These are phyloP conservation scores for Aquilaria sinensis DNA, from an alignment of 345 rosid genomes.

Conservation along the genomic window DNA sequence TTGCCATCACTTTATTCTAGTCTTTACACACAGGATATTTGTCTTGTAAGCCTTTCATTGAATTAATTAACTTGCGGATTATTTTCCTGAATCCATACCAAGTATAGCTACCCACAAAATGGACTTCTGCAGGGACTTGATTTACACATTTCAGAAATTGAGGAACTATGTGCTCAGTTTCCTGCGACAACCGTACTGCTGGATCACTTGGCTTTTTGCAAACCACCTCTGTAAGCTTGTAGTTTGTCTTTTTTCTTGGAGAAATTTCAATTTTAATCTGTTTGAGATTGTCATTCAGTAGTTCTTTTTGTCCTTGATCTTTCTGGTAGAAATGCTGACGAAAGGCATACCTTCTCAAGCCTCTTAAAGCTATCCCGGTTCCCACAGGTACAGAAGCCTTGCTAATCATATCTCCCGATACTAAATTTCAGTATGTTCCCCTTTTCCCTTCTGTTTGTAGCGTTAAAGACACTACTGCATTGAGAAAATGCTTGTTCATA, in stretches of 20 bases:
- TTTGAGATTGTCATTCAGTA: conserved; percentile 2
- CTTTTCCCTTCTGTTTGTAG: background rate
- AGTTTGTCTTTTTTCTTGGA: conserved; percentile 5
- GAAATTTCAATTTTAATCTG: conserved; percentile 7
- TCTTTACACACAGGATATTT: no score
- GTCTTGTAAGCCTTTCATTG: no score
- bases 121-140: conserved; percentile 58
- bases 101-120: conserved; percentile 2
- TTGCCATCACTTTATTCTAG: no score
- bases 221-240: conserved; percentile 56
- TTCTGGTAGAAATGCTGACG: conserved; percentile 62
- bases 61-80: no score
- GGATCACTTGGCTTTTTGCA: conserved; percentile 93
- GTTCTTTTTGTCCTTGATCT: conserved; percentile 4
- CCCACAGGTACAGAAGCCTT: conserved; percentile 49
- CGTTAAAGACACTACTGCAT: no score
- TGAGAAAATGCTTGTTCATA: no score
- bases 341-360: conserved; percentile 44
- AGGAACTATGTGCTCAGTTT: conserved; percentile 70
- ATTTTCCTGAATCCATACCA: background rate
- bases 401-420: background rate
- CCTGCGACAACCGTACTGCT: conserved; percentile 69
- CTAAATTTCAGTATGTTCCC: background rate
- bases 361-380: conserved; percentile 74
- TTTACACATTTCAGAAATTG: conserved; percentile 72